Base-by-base conservation (phyloP, 2,329 filamentous ascomycete species). In the Pseudogymnoascus sp. region DNA sequence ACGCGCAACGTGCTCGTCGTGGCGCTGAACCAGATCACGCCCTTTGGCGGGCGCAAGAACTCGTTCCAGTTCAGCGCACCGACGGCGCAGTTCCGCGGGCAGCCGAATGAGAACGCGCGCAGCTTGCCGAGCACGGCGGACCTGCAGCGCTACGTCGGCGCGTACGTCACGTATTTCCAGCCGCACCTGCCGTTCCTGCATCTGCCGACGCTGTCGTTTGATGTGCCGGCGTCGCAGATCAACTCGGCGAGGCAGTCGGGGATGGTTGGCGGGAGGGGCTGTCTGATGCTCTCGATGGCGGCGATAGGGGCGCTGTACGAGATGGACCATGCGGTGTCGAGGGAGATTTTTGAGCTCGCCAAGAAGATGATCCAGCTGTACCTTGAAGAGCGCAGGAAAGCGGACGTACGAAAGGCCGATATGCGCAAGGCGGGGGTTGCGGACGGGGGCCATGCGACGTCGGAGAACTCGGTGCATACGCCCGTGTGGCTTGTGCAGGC, bases 281-380 rank as follows among this genome's bases (percentile, higher is more conserved):
- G 93, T 74, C 80, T 96, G 64, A 87, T 95, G 65, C 81, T 96
- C 33, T 92, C 90, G 3, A 95, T 96, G 87, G 90, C 91, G 56
- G 90, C 91, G n/a, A 83, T 83, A 68, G 90, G 90, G 21, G 89
- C 90, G 37, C 79, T 97, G 40, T 97, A 96, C 76, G 93, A 97
- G 76, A 85, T 88, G 72, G 93, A 97, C 65, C 85, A 87, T 64
- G 81, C 82, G 29, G 84, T 88, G 63, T 96, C 93, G 24, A 89
- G 88, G 73, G 89, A 96, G 56, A 77, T 99, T 6, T 97, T 97
- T 71, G 91, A 96, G 69, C 88, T 92, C 72, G 90, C 93, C 59
- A 97, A 97, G 79, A 96, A 92, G 77, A 91, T 96, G 88, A 96
- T 97, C 64, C 88, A 93, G 67, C 81, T 93, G 65, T 96, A 96